phyloP scores from a whole-genome alignment of 2,329 filamentous ascomycete species.

The Trichoderma atrobrunneum region DNA sequence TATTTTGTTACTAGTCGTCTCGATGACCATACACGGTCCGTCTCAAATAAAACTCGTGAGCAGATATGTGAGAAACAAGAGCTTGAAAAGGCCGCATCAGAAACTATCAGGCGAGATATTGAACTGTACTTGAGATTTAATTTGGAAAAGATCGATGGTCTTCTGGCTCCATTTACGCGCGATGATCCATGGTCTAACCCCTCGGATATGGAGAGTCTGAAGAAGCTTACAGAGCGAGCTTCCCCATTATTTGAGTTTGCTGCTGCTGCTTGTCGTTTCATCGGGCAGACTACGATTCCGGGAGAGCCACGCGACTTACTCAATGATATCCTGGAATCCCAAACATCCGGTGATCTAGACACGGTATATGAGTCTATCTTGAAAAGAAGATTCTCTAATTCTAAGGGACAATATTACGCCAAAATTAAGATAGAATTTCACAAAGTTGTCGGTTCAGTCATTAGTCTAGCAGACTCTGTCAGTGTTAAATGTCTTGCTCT shows the following conservation, averaged over 20 bases:
- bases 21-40: constrained; percentile 26
- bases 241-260: constrained; percentile 25
- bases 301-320: constrained; percentile 23
- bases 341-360: constrained; percentile 8
- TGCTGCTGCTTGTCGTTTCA: constrained; percentile 24
- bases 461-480: too few species aligned
- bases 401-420: neutral
- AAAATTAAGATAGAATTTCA: constrained; percentile 27
- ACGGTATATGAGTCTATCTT: constrained; percentile 24
- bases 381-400: constrained; percentile 8
- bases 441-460: constrained; percentile 31
- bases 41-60: constrained; percentile 27
- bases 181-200: neutral
- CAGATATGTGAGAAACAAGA: neutral
- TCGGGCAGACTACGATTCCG: constrained; percentile 15
- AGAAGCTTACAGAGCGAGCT: constrained; percentile 10
- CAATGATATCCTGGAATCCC: constrained; percentile 23
- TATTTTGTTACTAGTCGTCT: constrained; percentile 34
- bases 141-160: neutral
- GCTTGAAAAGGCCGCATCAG: neutral
- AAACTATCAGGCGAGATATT: constrained; percentile 30
- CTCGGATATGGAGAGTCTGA: neutral
- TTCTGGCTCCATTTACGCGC: neutral
- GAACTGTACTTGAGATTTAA: neutral
- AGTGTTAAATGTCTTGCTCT: constrained; percentile 22